Percentiles rank a stretch among this genome's conserved stretches.
These are phyloP conservation scores for Yamadazyma triangularis DNA, from an alignment of 1,139 yeast genomes.

Conservation along the genomic window DNA sequence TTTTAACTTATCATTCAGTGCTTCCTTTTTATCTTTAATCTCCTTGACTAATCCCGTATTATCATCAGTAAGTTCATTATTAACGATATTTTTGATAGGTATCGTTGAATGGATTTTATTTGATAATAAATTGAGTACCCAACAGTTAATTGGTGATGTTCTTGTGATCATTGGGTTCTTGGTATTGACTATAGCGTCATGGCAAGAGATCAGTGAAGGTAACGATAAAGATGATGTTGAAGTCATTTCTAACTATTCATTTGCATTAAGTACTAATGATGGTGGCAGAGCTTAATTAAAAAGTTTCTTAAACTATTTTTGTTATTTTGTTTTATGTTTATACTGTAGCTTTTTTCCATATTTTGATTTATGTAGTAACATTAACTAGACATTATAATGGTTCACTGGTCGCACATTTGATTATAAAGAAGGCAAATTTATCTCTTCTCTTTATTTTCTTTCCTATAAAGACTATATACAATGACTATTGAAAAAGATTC, in stretches of 20 bases:
- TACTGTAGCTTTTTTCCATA: no score
- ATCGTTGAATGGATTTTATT: slow-evolving; percentile 72
- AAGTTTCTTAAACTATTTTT: no score
- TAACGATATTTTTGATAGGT: slow-evolving; percentile 79
- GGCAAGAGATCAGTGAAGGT: slow-evolving; percentile 67
- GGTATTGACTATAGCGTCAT: slow-evolving; percentile 65
- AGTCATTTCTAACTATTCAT: slow-evolving; percentile 39
- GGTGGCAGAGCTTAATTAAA: no score
- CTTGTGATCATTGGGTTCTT: slow-evolving; percentile 65
- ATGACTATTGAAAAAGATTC: slow-evolving; percentile 16
- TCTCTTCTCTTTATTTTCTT: background rate
- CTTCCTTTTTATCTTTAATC: slow-evolving; percentile 72
- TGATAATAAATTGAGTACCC: slow-evolving; percentile 46
- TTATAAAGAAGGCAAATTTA: background rate
- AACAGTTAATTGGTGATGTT: slow-evolving; percentile 53
- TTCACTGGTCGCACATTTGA: no score
- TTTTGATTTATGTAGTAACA: no score
- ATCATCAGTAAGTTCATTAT: slow-evolving; percentile 74
- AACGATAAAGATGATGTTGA: slow-evolving; percentile 53
- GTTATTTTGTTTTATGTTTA: no score
- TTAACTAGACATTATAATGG: no score
- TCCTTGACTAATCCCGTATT: slow-evolving; percentile 83
- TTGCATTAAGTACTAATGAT: slow-evolving; percentile 29
- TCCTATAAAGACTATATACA: background rate
- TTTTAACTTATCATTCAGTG: slow-evolving; percentile 66